Evolutionary conservation across 176 grass and related monocot species (phyloP).

Genomic region (Bonia amplexicaulis): DNA sequence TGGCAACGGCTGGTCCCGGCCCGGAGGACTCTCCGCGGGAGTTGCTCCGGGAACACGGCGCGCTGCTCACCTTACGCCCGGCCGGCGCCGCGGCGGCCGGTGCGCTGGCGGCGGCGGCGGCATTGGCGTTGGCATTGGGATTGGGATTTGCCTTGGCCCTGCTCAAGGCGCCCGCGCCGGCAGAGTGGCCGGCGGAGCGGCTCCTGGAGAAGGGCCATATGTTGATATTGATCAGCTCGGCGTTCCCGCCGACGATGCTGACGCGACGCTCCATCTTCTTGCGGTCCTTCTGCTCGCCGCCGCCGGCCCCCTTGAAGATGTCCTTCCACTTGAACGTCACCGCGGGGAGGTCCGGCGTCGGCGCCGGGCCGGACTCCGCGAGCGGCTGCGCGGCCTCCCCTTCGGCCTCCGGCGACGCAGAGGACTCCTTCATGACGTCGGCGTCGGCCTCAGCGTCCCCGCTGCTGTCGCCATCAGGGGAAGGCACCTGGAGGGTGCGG

Average conservation of each 20-base stretch:
- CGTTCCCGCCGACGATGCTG: constrained; percentile 51
- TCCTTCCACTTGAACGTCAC: constrained; percentile 78
- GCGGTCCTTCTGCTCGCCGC: constrained; percentile 44
- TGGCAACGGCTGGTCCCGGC: neutral
- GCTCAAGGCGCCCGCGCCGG: neutral
- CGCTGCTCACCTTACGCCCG: constrained; percentile 63
- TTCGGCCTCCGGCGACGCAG: neutral
- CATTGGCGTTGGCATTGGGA: neutral
- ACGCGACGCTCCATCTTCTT: constrained; percentile 48
- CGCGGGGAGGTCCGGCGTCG: constrained; percentile 43
- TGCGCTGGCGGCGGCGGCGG: neutral
- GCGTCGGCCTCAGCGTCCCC: neutral
- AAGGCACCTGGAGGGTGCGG: constrained; percentile 36
- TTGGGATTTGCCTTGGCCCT: constrained; percentile 14
- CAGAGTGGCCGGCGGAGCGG: constrained; percentile 77
- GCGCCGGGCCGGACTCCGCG: constrained; percentile 14
- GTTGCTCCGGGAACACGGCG: constrained; percentile 94
- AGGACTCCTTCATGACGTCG: neutral
- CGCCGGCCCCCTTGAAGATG: constrained; percentile 40
- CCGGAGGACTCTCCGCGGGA: constrained; percentile 71
- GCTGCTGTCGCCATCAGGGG: neutral
- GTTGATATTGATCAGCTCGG: constrained; percentile 94
- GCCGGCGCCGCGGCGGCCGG: neutral
- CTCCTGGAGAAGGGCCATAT: constrained; percentile 95
- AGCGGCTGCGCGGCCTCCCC: constrained; percentile 12